Evolutionary conservation across 495 filamentous ascomycete genomes (phyloP).

Genomic region (Aspergillus coremiiformis): DNA sequence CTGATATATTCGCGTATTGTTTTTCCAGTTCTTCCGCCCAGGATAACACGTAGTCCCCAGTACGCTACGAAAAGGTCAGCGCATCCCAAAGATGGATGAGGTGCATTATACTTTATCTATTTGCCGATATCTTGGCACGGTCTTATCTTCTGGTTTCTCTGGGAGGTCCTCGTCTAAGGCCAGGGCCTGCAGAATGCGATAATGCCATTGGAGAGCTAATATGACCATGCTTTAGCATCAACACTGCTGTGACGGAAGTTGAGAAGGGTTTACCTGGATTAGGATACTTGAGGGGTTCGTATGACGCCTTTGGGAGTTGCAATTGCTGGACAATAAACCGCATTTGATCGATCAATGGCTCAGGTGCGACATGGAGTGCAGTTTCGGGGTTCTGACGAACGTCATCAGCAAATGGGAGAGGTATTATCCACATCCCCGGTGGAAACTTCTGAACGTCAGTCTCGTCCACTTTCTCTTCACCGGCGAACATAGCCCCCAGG

Average conservation of each 20-base stretch:
- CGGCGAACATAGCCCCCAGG: conserved; percentile 74
- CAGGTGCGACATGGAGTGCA: conserved; percentile 50
- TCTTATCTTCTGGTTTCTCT: conserved; percentile 71
- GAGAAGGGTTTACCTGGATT: conserved; percentile 55
- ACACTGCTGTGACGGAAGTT: neutral
- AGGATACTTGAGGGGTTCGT: conserved; percentile 80
- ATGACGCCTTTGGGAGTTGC: conserved; percentile 78
- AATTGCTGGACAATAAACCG: conserved; percentile 71
- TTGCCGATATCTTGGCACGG: conserved; percentile 70
- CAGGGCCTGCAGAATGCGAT: conserved; percentile 84
- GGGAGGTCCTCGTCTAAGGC: conserved; percentile 91
- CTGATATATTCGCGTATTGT: conserved; percentile 37
- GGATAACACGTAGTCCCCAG: conserved; percentile 65
- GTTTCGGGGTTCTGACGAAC: conserved; percentile 65
- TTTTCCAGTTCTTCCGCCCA: conserved; percentile 66
- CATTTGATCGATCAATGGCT: conserved; percentile 73
- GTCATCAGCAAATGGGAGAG: conserved; percentile 87
- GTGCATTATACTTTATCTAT: conserved; percentile 61
- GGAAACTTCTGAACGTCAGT: conserved; percentile 62
- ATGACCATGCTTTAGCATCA: conserved; percentile 3
- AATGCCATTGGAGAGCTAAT: conserved; percentile 87
- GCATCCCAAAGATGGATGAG: neutral
- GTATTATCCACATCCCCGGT: conserved; percentile 82
- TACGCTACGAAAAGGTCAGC: conserved; percentile 40
- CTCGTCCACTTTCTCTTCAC: conserved; percentile 58